Evolutionary conservation across 768 basidiomycete genomes (phyloP).

Genomic region (Boletus eberwhitei): DNA sequence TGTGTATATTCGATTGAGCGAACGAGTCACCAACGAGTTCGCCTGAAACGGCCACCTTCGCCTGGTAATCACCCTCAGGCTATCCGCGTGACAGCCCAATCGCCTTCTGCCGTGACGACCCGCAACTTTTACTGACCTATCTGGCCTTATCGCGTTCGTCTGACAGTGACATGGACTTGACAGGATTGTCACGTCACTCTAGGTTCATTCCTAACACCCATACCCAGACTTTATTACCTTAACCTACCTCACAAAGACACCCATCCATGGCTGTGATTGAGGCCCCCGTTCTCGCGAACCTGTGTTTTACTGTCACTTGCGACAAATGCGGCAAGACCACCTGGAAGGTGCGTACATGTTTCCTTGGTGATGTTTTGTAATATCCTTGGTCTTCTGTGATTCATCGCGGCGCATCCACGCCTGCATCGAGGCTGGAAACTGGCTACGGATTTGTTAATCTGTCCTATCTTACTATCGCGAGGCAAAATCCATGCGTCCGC

Average conservation of each 20-base stretch:
- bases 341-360: conserved; percentile 55
- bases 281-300: conserved; percentile 41
- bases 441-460: conserved; percentile 9
- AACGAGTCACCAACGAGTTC: neutral
- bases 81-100: conserved; percentile 1
- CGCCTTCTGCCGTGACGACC: conserved; percentile 8
- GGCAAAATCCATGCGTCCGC: conserved; percentile 11
- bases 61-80: neutral
- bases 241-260: conserved; percentile 27
- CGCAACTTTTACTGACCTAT: neutral
- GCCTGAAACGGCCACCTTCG: neutral
- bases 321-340: conserved; percentile 63
- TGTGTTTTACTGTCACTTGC: conserved; percentile 59
- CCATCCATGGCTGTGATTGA: conserved; percentile 22
- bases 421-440: conserved; percentile 12
- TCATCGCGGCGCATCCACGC: conserved; percentile 19
- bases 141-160: neutral
- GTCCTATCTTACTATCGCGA: conserved; percentile 8
- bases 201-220: conserved; percentile 11
- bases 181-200: conserved; percentile 18
- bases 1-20: neutral
- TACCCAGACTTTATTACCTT: conserved; percentile 33
- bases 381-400: conserved; percentile 13
- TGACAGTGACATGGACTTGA: conserved; percentile 5
- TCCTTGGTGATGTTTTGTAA: conserved; percentile 25